Conservation (phyloP, 1,284 basidiomycete species). For the Puccinia novopanici region DNA sequence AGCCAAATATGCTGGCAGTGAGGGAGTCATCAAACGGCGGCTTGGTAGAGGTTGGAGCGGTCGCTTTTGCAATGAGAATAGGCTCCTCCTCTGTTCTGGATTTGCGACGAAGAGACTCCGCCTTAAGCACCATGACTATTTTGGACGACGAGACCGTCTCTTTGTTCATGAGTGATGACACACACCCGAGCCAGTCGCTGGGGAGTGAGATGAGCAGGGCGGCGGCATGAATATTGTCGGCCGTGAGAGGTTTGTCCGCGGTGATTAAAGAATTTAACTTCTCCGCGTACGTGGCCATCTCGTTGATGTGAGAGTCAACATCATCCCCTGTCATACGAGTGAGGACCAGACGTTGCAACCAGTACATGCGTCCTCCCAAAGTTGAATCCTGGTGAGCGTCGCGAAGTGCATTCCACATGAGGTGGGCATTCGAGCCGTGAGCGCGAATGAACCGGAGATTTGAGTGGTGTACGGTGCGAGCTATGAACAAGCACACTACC, state of each 20-base stretch:
- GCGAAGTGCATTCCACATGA: neutral
- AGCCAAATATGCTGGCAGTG: too few relatives aligned
- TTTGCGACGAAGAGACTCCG: neutral
- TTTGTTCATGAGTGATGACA: neutral
- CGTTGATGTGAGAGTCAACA: neutral
- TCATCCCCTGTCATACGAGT: neutral
- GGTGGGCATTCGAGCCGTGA: neutral
- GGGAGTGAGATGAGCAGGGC: neutral
- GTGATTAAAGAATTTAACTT: neutral
- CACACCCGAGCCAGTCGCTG: neutral
- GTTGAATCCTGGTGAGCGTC: neutral
- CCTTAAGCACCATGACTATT: neutral
- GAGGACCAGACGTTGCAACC: neutral
- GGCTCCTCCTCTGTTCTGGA: neutral
- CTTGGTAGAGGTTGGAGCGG: too few relatives aligned
- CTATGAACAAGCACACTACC: neutral
- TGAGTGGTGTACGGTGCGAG: neutral
- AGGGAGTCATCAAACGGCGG: too few relatives aligned
- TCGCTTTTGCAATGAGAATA: neutral
- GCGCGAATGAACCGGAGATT: neutral
- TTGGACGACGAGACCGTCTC: neutral
- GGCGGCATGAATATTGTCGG: neutral
- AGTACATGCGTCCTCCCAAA: neutral
- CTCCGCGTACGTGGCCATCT: neutral
- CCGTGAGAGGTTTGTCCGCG: neutral